Evolutionary conservation across 2,329 filamentous ascomycete genomes (phyloP), one percentile per base, ranked within the genome.

Genomic region (Hawksworthiomyces lignivorus): DNA sequence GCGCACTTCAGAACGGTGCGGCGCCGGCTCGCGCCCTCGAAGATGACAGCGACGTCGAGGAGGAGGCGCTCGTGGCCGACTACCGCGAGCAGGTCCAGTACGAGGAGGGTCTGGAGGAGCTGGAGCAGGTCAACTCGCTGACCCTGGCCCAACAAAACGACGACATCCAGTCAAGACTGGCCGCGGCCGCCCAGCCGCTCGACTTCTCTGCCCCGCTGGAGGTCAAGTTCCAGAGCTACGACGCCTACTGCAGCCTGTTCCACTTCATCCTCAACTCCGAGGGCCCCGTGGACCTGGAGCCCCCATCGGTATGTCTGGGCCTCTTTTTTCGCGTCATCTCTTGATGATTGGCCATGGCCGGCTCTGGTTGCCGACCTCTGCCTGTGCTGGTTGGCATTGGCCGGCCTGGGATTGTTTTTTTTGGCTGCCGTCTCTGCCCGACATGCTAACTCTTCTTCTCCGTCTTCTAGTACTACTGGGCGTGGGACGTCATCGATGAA

Each of bases 241-340:
- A 98, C 71, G 87, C 87, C 63, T 98, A 98, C 77, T 98, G 92
- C 82, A 95, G 87, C 67, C 73, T 98, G 56, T 98, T 98, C 73
- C 92, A 98, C 72, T 97, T 87, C 69, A 96, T 98, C 64, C 74
- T 98, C 62, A 98, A 98, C 77, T 97, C 90, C 38, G 92, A 97
- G 54, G 92, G 92, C n/a, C 92, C 92, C 14, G 90, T 98, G 47
- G 92, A 98, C 61, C 74, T 98, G 54, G 92, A 98, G 66, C 85
- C 90, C 52, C 92, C 92, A 54, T 95, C 89, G 63, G 90, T 96
- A 28, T 4, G 44, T 44, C n/a, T n/a, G n/a, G n/a, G n/a, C n/a
- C n/a, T n/a, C n/a, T n/a, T 18, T 11, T 19, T 15, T 19, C 19
- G 24, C 12, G 24, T 26, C 8, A 26, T 8, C 24, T 26, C 2